Conservation (phyloP, 495 filamentous ascomycete species). For the Cercophora sp. region DNA sequence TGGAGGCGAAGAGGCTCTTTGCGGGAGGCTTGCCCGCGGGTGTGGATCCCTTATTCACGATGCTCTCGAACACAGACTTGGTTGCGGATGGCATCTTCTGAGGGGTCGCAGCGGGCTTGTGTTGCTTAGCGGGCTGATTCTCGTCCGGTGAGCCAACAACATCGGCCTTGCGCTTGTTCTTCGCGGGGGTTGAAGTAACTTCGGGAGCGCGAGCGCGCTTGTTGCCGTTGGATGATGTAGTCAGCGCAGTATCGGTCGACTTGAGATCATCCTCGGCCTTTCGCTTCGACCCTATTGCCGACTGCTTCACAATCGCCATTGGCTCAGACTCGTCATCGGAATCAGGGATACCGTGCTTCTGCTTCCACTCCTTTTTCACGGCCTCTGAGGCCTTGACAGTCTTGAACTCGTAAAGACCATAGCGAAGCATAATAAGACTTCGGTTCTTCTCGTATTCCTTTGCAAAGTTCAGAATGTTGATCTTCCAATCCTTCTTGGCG, state of each 20-base stretch:
- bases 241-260: slow-evolving; percentile 29
- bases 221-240: slow-evolving; percentile 33
- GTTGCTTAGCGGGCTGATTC: slow-evolving; percentile 57
- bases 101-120: slow-evolving; percentile 43
- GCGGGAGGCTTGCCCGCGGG: slow-evolving; percentile 20
- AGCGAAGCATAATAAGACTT: slow-evolving; percentile 49
- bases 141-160: slow-evolving; percentile 41
- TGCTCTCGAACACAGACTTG: slow-evolving; percentile 44
- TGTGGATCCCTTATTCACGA: slow-evolving; percentile 34
- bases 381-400: slow-evolving; percentile 46
- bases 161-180: slow-evolving; percentile 45
- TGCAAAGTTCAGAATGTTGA: slow-evolving; percentile 49
- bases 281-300: slow-evolving; percentile 33
- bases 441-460: slow-evolving; percentile 54
- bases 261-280: slow-evolving; percentile 44
- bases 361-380: slow-evolving; percentile 46
- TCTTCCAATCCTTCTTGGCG: slow-evolving; percentile 49
- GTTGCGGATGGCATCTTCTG: slow-evolving; percentile 41
- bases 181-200: slow-evolving; percentile 18
- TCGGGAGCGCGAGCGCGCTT: slow-evolving; percentile 41
- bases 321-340: slow-evolving; percentile 29
- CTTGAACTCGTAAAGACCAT: slow-evolving; percentile 52
- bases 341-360: slow-evolving; percentile 40
- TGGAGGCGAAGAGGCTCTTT: slow-evolving; percentile 28
- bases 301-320: slow-evolving; percentile 8